phyloP scores from a whole-genome alignment of 345 rosid species.

The Salix brachista region DNA sequence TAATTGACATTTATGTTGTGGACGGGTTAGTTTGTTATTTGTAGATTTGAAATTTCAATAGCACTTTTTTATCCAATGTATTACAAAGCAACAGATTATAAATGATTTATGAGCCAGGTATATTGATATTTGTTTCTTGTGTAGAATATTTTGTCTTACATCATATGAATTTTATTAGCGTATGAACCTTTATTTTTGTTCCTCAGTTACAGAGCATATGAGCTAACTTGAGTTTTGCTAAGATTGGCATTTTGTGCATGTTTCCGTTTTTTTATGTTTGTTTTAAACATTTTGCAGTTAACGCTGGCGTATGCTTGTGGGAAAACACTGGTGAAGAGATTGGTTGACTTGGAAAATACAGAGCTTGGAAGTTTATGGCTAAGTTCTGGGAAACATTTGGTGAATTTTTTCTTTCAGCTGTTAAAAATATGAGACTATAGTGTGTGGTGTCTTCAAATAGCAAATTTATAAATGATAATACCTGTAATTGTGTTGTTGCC shows the following conservation, averaged over 20 bases:
- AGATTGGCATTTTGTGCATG: neutral
- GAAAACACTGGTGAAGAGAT: constrained; percentile 82
- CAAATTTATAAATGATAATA: neutral
- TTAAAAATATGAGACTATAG: no score
- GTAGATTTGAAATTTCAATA: neutral
- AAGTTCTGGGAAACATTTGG: constrained; percentile 24
- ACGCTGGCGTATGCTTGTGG: constrained; percentile 80
- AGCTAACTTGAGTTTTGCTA: neutral
- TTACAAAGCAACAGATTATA: neutral
- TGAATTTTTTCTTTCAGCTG: neutral
- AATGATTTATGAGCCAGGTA: neutral
- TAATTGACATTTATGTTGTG: neutral
- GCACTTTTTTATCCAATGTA: neutral
- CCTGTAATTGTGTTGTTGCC: neutral
- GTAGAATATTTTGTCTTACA: neutral
- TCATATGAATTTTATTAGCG: neutral
- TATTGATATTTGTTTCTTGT: neutral
- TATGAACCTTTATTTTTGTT: neutral
- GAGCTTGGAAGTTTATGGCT: constrained; percentile 82
- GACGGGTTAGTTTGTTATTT: neutral
- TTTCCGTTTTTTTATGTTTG: neutral
- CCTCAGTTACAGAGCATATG: neutral
- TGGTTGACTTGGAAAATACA: constrained; percentile 79
- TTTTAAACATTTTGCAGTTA: constrained; percentile 36
- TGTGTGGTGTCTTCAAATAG: neutral